Percentiles rank a stretch among this genome's conserved stretches.
These are phyloP conservation scores for Choanephora cucurbitarum DNA, from an alignment of 371 early-diverging fungal species.

Conservation along the genomic window DNA sequence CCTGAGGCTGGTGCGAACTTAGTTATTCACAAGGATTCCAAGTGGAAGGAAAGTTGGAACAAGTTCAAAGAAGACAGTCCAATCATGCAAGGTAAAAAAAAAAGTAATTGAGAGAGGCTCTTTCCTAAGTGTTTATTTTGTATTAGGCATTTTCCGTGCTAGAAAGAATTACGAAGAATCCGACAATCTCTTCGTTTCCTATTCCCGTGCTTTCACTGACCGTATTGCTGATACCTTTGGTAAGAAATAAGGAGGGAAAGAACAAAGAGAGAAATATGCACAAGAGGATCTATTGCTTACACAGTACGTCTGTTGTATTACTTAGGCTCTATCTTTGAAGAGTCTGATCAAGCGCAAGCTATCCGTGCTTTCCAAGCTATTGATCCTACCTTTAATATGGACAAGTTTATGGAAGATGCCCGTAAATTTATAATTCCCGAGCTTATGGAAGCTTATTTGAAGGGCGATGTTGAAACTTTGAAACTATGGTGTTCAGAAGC, in stretches of 20 bases:
- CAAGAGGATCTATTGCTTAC: not conserved
- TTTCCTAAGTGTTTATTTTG: not conserved
- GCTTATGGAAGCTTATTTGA: conserved; percentile 91
- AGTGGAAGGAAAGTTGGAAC: conserved; percentile 91
- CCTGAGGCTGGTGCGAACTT: conserved; percentile 84
- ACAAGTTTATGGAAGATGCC: conserved; percentile 86
- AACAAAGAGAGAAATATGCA: too few relatives aligned
- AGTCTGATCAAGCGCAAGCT: conserved; percentile 94
- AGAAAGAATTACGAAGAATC: conserved; percentile 86
- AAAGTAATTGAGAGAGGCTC: too few relatives aligned
- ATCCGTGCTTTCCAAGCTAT: conserved; percentile 80
- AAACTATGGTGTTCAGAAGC: conserved; percentile 94
- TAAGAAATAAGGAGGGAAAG: conserved; percentile 46
- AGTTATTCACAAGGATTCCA: conserved; percentile 89
- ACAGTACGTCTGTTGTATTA: not conserved
- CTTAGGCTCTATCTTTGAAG: conserved; percentile 76
- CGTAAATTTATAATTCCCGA: conserved; percentile 95
- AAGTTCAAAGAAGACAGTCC: conserved; percentile 91
- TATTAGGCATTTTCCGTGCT: conserved; percentile 69
- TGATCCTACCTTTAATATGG: conserved; percentile 87
- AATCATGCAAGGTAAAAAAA: conserved; percentile 74
- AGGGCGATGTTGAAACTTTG: conserved; percentile 81
- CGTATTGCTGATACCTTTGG: conserved; percentile 72
- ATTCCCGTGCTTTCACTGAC: conserved; percentile 81
- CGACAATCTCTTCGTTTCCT: conserved; percentile 85